Base-by-base conservation (phyloP, 768 basidiomycete species). In the Termitomyces heimii region DNA sequence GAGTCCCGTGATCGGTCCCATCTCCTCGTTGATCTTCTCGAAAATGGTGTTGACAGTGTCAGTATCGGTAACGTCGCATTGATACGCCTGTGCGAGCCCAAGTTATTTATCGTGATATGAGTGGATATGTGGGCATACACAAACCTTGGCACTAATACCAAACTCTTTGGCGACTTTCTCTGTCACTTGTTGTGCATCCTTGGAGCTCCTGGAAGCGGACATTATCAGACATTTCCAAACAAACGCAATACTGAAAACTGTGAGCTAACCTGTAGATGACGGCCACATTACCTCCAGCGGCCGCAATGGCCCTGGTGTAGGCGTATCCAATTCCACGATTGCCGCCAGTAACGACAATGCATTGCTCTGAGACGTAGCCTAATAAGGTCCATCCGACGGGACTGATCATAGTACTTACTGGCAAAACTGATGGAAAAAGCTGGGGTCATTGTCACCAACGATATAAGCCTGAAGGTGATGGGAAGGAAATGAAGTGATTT, bases 291-390 rank as follows among this genome's bases (percentile, higher is more conserved):
- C 77, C 78, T 28, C 82, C 82, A 0, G 84, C 79, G 44, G 73
- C 63, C 20, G 83, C 83, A 35, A 83, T 71, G 1, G 83, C 82
- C 37, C 72, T 68, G 26, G 79, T 78, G 54, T 77, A 80, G 1
- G 80, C 83, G 31, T 68, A 73, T 1, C 86, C 86, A 47, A 87
- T 85, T 10, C 85, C 85, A 43, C 80, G 72, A 62, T 81, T 83
- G 1, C 83, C 83, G 3, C 85, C 85, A 0, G 86, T 86, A 46
- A 87, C 75, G 32, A 86, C 76, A 54, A 80, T 69, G 47, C 77
- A 77, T 66, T 80, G 75, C 9, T 67, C 77, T 77, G 54, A n/a
- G 10, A 40, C 31, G 39, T 34, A 12, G 5, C 4, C 40, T n/a
- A 42, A 37, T 54, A 1, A n/a, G n/a, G 5, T 10, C 9, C 26